phyloP scores from a whole-genome alignment of 2,329 filamentous ascomycete species.

The Ciborinia camelliae region DNA sequence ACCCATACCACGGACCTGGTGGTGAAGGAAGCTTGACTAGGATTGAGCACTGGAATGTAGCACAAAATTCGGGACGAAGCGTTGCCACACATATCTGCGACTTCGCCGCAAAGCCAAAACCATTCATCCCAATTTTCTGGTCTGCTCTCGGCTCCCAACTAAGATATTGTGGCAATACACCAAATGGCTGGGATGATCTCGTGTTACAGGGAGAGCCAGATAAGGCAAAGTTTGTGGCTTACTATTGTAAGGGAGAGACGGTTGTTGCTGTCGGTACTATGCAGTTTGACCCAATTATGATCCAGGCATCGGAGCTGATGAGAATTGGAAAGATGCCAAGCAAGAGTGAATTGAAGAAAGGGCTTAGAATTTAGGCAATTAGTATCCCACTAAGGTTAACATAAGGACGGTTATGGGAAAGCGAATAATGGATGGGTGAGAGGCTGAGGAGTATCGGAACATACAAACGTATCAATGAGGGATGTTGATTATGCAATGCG shows the following conservation, averaged over 20 bases:
- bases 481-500: background rate
- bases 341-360: constrained; percentile 71
- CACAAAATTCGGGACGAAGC: constrained; percentile 82
- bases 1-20: constrained; percentile 88
- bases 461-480: background rate
- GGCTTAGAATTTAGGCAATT: constrained; percentile 40
- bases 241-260: constrained; percentile 80
- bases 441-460: background rate
- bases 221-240: constrained; percentile 81
- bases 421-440: background rate
- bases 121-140: constrained; percentile 96
- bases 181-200: constrained; percentile 79
- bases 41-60: constrained; percentile 99
- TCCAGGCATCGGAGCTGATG: constrained; percentile 82
- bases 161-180: constrained; percentile 88
- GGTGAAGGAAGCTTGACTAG: constrained; percentile 69
- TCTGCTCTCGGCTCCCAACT: constrained; percentile 86
- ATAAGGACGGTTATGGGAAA: constrained; percentile 15
- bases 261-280: constrained; percentile 90
- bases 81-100: constrained; percentile 75
- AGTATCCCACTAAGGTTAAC: constrained; percentile 29
- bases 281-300: constrained; percentile 84
- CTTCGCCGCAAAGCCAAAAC: constrained; percentile 56
- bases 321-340: constrained; percentile 73
- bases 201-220: constrained; percentile 74